Percentiles rank a stretch among this genome's conserved stretches.
Evolutionary conservation across 2,329 filamentous ascomycete species (phyloP).

Genomic region (Aspergillus tubingensis): DNA sequence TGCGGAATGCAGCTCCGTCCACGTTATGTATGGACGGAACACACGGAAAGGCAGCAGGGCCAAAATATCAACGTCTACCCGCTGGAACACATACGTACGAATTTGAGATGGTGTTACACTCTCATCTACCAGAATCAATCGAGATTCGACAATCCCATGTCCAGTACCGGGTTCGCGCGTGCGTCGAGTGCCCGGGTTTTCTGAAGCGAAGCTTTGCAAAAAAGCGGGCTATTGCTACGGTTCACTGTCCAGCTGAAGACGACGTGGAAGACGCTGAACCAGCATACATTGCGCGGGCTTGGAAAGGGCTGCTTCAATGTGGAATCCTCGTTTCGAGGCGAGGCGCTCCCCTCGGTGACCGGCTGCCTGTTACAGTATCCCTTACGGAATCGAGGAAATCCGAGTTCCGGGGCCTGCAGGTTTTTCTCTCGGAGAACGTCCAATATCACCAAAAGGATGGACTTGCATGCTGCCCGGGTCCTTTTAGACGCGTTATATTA

Average conservation of each 20-base stretch:
- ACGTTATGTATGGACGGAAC: not conserved
- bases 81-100: conserved; percentile 16
- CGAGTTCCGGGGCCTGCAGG: conserved; percentile 13
- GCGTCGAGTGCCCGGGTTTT: conserved; percentile 9
- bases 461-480: conserved; percentile 12
- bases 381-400: conserved; percentile 12
- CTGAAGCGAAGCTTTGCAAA: conserved; percentile 5
- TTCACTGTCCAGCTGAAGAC: conserved; percentile 18
- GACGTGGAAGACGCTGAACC: conserved; percentile 18
- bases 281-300: conserved; percentile 12
- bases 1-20: conserved; percentile 8
- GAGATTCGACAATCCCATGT: conserved; percentile 15
- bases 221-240: conserved; percentile 10
- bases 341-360: conserved; percentile 16
- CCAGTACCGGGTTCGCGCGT: conserved; percentile 15
- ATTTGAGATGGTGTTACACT: conserved; percentile 19
- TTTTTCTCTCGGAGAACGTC: conserved; percentile 18
- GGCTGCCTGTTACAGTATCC: conserved; percentile 12
- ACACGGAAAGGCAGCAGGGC: not conserved
- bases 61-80: not conserved
- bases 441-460: conserved; percentile 17
- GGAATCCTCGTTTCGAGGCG: conserved; percentile 13
- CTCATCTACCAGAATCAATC: conserved; percentile 17
- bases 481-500: conserved; percentile 14
- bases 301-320: conserved; percentile 11